Base-by-base conservation (phyloP, 2,329 filamentous ascomycete species). In the Hawksworthiomyces lignivorus region DNA sequence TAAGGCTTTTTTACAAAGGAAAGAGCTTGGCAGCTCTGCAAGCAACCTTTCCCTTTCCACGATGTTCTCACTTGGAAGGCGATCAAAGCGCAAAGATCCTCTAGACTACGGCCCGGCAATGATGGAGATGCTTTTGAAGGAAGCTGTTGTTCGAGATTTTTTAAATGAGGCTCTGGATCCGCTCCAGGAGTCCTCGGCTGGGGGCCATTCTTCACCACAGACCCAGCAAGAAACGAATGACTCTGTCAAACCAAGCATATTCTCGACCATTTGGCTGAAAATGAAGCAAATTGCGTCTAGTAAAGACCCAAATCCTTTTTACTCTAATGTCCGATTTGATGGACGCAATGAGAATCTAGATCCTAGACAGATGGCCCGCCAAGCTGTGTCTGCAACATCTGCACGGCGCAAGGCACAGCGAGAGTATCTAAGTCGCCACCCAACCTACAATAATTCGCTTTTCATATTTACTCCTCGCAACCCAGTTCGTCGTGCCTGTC, bases 91-190 rank as follows among this genome's bases (percentile, higher is more conserved):
- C 24, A 81, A 80, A 54, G 92, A 97, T 57, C 89, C 90, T 3
- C 69, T 97, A 14, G 89, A 96, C 57, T 94, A 94, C 57, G 89
- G 89, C 3, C 85, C 85, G 18, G 88, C 87, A 7, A 89, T 87
- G 41, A 84, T 94, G 58, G 92, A 97, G 58, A 95, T 97, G 88
- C 72, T 98, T 36, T 72, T 97, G 34, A 97, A 97, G 58, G 90
- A 97, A 61, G 87, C 88, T 1, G 88, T 98, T 20, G 90, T 98
- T 7, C 82, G 81, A 37, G 92, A 97, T 54, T 98, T 98, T 48
- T 74, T 98, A 5, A 88, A 97, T 53, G 87, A 94, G 50, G 70
- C 73, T 48, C 65, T 73, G 24, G 67, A 70, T 35, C 57, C 64
- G 4, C 54, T 65, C 14, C 63, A 70, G 20, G 63, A 63, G 44